These are phyloP conservation scores for Leccinellum luteum DNA, from an alignment of 768 basidiomycete genomes.

Conservation along the genomic window DNA sequence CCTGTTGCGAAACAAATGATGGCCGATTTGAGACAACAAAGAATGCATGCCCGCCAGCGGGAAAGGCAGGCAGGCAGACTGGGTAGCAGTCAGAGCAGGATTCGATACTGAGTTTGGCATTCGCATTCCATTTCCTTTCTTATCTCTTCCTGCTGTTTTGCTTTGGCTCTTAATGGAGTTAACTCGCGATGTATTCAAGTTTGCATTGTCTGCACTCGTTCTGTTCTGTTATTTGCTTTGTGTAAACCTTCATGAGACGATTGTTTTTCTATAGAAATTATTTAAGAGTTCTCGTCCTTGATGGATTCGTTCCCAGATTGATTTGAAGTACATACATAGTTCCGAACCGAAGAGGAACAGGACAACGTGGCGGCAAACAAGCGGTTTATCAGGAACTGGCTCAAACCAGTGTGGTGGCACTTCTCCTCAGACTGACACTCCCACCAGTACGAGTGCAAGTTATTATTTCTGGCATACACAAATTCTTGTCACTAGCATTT, in stretches of 20 bases:
- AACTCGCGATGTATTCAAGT: conserved; percentile 14
- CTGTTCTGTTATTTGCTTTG: conserved; percentile 8
- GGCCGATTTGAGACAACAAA: conserved; percentile 53
- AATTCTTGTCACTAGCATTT: neutral
- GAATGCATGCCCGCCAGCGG: conserved; percentile 32
- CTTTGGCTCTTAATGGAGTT: conserved; percentile 17
- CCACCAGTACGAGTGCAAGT: neutral
- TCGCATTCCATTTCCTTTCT: neutral
- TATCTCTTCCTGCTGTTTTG: neutral
- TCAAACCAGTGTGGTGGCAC: neutral
- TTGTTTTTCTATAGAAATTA: neutral
- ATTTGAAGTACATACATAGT: neutral
- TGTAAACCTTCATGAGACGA: neutral
- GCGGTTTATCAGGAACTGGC: neutral
- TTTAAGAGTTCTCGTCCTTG: neutral
- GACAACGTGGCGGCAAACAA: neutral
- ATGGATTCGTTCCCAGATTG: neutral
- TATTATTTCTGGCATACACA: neutral
- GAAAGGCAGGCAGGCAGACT: conserved; percentile 30
- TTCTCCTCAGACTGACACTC: neutral
- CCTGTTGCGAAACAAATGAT: conserved; percentile 67
- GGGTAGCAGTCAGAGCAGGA: conserved; percentile 32
- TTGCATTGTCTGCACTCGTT: conserved; percentile 3
- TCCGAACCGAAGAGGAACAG: neutral
- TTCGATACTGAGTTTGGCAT: conserved; percentile 22